These are phyloP conservation scores for Trametes coccinea DNA, from an alignment of 768 basidiomycete species.

Conservation along the genomic window DNA sequence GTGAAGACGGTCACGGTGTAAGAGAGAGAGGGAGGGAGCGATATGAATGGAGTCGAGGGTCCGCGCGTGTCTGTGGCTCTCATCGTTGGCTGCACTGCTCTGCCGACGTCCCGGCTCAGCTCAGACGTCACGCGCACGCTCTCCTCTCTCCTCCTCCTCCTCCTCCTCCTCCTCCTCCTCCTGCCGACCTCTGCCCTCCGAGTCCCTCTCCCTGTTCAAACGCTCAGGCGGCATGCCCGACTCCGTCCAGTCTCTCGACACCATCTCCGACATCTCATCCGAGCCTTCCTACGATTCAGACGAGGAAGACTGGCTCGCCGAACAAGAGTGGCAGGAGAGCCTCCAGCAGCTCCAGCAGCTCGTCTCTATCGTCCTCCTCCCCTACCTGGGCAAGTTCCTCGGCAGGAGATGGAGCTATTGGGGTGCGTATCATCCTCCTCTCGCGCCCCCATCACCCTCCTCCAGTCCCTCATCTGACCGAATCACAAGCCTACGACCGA, in stretches of 20 bases:
- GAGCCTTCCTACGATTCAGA: slow-evolving; percentile 52
- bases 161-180: background rate
- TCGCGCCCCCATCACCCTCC: background rate
- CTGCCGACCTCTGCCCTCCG: background rate
- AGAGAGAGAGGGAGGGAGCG: background rate
- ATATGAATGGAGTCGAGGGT: slow-evolving; percentile 3
- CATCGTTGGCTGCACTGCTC: slow-evolving; percentile 7
- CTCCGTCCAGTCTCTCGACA: slow-evolving; percentile 64
- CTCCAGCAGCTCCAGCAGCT: slow-evolving; percentile 82
- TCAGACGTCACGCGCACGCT: slow-evolving; percentile 8
- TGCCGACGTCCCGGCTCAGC: slow-evolving; percentile 12
- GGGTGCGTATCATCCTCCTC: slow-evolving; percentile 51
- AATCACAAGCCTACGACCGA: slow-evolving; percentile 60
- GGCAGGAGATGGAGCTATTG: slow-evolving; percentile 85
- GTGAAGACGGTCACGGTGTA: background rate
- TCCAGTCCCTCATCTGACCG: slow-evolving; percentile 11
- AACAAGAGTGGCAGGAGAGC: slow-evolving; percentile 94
- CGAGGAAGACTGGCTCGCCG: slow-evolving; percentile 74
- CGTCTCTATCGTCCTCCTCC: slow-evolving; percentile 75
- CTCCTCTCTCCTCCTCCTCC: background rate
- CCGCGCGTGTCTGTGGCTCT: slow-evolving; percentile 18
- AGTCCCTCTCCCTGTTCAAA: too few species aligned
- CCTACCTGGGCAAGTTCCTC: slow-evolving; percentile 85
- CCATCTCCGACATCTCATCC: slow-evolving; percentile 44
- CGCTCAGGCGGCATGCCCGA: slow-evolving; percentile 48